Conservation (phyloP, 345 rosid genomes). For the Populus deltoides region DNA sequence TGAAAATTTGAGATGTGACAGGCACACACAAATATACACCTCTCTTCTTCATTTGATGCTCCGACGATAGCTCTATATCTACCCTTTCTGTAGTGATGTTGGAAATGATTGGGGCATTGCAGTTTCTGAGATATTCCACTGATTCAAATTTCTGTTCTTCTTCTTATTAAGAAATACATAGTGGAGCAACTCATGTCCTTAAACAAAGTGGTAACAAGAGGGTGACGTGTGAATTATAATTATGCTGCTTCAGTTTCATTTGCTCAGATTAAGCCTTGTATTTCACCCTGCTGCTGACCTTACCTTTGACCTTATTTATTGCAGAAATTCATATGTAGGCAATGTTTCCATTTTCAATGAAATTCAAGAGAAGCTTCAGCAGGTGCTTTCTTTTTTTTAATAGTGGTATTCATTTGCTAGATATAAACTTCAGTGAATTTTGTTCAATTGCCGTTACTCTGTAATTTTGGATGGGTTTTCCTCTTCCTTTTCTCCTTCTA, state of each 20-base stretch:
- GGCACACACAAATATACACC: background rate
- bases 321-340: conserved; percentile 86
- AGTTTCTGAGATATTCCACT: background rate
- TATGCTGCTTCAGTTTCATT: background rate
- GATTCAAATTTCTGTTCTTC: background rate
- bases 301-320: conserved; percentile 10
- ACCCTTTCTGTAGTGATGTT: background rate
- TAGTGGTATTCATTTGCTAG: background rate
- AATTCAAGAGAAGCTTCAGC: conserved; percentile 67
- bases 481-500: background rate
- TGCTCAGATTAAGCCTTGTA: background rate
- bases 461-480: background rate
- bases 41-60: background rate
- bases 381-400: conserved; percentile 38
- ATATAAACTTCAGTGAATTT: background rate
- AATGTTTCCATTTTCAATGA: conserved; percentile 62
- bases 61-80: background rate
- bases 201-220: background rate
- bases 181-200: background rate
- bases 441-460: background rate
- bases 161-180: background rate
- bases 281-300: background rate
- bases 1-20: conserved; percentile 3
- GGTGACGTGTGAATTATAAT: background rate
- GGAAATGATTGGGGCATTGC: background rate